Base-by-base conservation (phyloP, 108 stramenopile genomes). In the Conticribra guillardii region DNA sequence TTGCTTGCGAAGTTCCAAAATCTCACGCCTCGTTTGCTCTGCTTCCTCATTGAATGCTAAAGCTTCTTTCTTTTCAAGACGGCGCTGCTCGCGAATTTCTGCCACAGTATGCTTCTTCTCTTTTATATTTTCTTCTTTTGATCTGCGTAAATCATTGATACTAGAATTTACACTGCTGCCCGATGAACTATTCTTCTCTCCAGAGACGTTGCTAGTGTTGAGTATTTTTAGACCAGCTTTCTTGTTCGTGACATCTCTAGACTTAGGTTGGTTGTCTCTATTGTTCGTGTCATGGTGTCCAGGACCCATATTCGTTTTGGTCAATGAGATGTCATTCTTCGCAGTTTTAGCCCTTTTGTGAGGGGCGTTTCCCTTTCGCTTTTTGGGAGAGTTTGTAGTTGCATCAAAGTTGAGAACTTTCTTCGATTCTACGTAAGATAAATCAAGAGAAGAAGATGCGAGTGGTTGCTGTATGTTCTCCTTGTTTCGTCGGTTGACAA, bases 51-150 rank as follows among this genome's bases (percentile, higher is more conserved):
- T 69, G 45, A 89, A 81, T 15, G 66, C 54, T 54, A 73, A 76
- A 3, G 86, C 83, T 54, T 89, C 85, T 33, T 63, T 62, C 19
- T 63, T 86, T 56, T 89, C 85, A 48, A 69, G 60, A 16, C 83
- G 72, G 80, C 89, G 84, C 60, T 90, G 82, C 45, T 84, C 75
- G 14, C 86, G 76, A 34, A 87, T 48, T 69, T 76, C 74, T 18
- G 67, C 67, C 7, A 68, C 74, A 41, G 74, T 66, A 32, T 68
- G 52, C 18, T 54, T 54, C 50, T 62, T 67, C 47, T 76, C 61
- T 45, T 56, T 68, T 37, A 68, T 49, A 51, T 7, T 56, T 48
- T 63, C 67, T 31, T 76, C 74, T 29, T 76, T 76, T 19, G 74
- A 63, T 30, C 54, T 60, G 54, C 74, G 74, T 4, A 53, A 60